Percentiles rank a stretch among this genome's conserved stretches.
Evolutionary conservation across 768 basidiomycete genomes (phyloP).

Genomic region (Boletus eberwhitei): DNA sequence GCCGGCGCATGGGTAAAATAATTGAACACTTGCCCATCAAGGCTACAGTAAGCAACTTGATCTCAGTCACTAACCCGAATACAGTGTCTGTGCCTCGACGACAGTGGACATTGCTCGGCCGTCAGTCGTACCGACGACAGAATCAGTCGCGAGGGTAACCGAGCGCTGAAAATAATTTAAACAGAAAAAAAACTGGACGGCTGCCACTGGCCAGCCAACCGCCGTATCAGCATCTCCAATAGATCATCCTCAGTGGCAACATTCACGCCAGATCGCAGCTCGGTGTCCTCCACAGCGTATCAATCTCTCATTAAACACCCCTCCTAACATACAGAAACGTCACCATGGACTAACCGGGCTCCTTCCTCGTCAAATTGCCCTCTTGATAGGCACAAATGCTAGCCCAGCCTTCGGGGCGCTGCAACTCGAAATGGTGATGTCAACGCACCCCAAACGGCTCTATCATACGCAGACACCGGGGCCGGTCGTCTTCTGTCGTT

Average conservation of each 20-base stretch:
- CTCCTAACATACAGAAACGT: background rate
- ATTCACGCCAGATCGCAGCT: background rate
- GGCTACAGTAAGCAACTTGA: no score
- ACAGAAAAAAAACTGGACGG: background rate
- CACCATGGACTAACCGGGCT: background rate
- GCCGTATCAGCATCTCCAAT: no score
- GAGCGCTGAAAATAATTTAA: background rate
- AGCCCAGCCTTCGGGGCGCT: background rate
- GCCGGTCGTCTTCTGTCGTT: background rate
- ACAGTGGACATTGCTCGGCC: no score
- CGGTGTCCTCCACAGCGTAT: background rate
- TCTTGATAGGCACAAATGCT: background rate
- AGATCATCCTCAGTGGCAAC: background rate
- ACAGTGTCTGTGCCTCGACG: no score
- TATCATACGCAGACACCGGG: background rate
- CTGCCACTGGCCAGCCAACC: background rate
- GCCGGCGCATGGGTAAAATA: background rate
- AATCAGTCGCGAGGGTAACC: background rate
- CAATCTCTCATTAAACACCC: background rate
- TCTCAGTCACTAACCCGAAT: no score
- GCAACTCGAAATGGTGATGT: slow-evolving; percentile 5
- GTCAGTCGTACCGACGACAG: no score
- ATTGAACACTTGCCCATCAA: no score
- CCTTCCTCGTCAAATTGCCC: background rate
- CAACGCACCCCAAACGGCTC: background rate